Evolutionary conservation across 352 stramenopile species (phyloP).

Genomic region (Globisporangium acanthophoron): DNA sequence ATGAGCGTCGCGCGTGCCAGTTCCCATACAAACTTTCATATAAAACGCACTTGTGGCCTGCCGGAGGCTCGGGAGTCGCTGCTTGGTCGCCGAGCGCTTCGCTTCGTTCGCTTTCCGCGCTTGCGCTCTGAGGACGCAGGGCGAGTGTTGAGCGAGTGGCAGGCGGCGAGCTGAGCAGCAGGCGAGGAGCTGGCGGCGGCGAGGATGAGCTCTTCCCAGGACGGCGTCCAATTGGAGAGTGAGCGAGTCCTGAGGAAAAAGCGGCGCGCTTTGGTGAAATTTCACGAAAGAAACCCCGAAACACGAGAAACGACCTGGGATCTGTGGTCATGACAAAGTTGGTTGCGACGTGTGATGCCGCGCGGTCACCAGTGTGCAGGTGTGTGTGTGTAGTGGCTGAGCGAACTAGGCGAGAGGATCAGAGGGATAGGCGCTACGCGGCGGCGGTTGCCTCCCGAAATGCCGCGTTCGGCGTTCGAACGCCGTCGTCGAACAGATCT

Average conservation of each 20-base stretch:
- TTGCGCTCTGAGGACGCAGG: not conserved
- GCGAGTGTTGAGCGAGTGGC: not conserved
- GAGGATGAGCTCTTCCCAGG: not conserved
- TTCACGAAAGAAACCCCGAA: not conserved
- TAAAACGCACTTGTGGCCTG: not conserved
- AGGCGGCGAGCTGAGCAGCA: not conserved
- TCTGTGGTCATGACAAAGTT: too few relatives aligned
- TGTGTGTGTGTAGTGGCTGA: too few relatives aligned
- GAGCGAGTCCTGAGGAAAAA: not conserved
- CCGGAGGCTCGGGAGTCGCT: not conserved
- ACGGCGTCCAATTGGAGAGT: conserved; percentile 3
- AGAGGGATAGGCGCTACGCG: too few relatives aligned
- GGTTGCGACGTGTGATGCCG: too few relatives aligned
- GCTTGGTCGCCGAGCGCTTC: not conserved
- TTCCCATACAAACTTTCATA: not conserved
- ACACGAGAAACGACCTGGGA: not conserved
- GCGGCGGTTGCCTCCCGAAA: too few relatives aligned
- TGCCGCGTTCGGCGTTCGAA: too few relatives aligned
- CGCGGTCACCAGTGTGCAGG: too few relatives aligned
- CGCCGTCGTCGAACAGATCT: too few relatives aligned
- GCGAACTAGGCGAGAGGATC: too few relatives aligned
- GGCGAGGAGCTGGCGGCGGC: not conserved
- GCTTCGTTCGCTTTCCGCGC: not conserved
- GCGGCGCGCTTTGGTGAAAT: not conserved
- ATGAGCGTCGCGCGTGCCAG: not conserved